Base-by-base conservation (phyloP, 257 asterid species). In the Fraxinus pennsylvanica region DNA sequence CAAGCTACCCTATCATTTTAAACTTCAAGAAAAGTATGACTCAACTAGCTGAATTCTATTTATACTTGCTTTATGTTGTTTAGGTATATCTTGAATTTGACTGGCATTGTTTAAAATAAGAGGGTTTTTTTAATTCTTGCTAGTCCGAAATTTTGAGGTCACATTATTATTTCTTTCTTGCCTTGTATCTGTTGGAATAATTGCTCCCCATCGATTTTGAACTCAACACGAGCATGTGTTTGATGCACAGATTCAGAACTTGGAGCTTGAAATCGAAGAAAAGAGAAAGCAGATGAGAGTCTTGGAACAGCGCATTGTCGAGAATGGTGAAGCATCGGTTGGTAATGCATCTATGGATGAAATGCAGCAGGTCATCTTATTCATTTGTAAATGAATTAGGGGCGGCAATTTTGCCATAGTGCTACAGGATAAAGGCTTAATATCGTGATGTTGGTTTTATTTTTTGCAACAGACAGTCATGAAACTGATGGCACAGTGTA, bases 261-360 rank as follows among this genome's bases (percentile, higher is more conserved):
- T 96, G 90, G 98, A 96, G 89, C 81, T 74, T 74, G 99, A 94
- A 81, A 94, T 96, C 86, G 90, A 90, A 78, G 97, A 88, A 81
- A 96, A 96, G 85, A 91, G 84, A 84, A 87, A 78, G 84, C 99
- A 91, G 85, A 91, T 93, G 97, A 85, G 84, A 81, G 81, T 85
- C 68, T 82, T 96, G 75, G 99, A 96, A 84, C 97, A 90, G 74
- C 95, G 92, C 6, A 93, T 96, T 72, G 91, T 84, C 77, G 98
- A 91, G 83, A 88, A 90, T 82, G 92, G 97, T 75, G 95, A 96
- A 90, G 89, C 92, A 67, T 93, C 98, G 36, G 89, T 85, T 82
- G 88, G 90, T 78, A 91, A 87, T 84, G 90, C 98, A 45, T 91
- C 98, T 74, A 81, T 91, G 69, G 90, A 86, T 80, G 97, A 96